Percentiles rank a stretch among this genome's conserved stretches.
Evolutionary conservation across 805 yeast species (phyloP).

Genomic region (Schwanniomyces vanrijiae): DNA sequence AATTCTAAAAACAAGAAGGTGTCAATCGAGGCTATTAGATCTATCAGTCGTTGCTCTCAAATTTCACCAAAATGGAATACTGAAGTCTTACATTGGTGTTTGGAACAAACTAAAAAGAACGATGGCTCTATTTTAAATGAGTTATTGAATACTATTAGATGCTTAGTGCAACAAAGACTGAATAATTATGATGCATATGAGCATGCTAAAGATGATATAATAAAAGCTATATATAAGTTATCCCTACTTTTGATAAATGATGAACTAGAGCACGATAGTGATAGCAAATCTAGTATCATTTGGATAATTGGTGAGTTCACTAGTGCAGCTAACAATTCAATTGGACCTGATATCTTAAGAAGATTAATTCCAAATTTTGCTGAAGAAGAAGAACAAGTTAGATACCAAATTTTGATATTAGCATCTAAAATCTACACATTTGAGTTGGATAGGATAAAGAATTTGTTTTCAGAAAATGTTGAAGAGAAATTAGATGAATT

Average conservation of each 20-base stretch:
- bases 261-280: constrained; percentile 21
- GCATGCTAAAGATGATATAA: constrained; percentile 35
- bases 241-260: constrained; percentile 27
- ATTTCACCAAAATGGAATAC: constrained; percentile 47
- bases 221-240: constrained; percentile 55
- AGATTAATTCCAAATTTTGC: constrained; percentile 53
- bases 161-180: constrained; percentile 61
- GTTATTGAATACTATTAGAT: constrained; percentile 69
- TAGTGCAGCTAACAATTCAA: constrained; percentile 25
- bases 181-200: constrained; percentile 9
- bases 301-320: constrained; percentile 92
- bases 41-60: constrained; percentile 62
- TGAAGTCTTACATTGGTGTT: constrained; percentile 64
- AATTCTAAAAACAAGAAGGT: constrained; percentile 10
- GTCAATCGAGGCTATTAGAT: constrained; percentile 52
- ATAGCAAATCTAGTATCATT: constrained; percentile 77
- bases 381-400: constrained; percentile 54
- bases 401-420: constrained; percentile 68
- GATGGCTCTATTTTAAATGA: constrained; percentile 52
- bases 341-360: constrained; percentile 79
- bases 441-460: constrained; percentile 46
- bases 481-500: constrained; percentile 10
- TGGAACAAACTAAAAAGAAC: constrained; percentile 42
- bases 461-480: constrained; percentile 13
- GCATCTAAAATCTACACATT: constrained; percentile 71